These are phyloP conservation scores for Sophora flavescens DNA, from an alignment of 306 rosid species.

Conservation along the genomic window DNA sequence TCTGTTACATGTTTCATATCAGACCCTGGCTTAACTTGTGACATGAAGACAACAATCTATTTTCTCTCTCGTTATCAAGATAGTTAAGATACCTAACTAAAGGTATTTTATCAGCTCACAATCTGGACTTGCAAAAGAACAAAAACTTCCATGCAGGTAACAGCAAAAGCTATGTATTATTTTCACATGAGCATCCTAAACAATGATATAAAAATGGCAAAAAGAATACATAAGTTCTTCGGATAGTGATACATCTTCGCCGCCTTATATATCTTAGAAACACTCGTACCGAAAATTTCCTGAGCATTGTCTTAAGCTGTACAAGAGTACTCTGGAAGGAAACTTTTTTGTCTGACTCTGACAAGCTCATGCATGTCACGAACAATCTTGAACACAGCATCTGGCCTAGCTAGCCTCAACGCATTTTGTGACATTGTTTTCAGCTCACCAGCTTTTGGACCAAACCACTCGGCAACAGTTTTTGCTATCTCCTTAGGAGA, in stretches of 20 bases:
- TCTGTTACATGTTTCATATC: no score
- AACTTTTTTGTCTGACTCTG: slow-evolving; percentile 76
- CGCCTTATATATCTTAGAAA: slow-evolving; percentile 44
- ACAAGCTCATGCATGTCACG: slow-evolving; percentile 96
- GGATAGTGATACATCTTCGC: slow-evolving; percentile 28
- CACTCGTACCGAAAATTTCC: slow-evolving; percentile 26
- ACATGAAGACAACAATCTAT: no score
- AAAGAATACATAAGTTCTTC: slow-evolving; percentile 14
- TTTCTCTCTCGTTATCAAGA: no score
- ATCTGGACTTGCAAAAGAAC: neutral
- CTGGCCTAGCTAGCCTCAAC: slow-evolving; percentile 83
- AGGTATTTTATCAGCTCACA: neutral
- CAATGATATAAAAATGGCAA: neutral
- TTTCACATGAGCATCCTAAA: neutral
- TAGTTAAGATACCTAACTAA: neutral
- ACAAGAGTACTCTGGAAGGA: slow-evolving; percentile 68
- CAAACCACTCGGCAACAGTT: slow-evolving; percentile 88
- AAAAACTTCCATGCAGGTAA: no score
- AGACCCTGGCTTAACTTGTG: no score
- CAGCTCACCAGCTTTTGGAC: slow-evolving; percentile 87
- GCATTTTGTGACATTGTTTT: slow-evolving; percentile 84
- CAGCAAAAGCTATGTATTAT: slow-evolving; percentile 9
- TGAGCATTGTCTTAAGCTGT: slow-evolving; percentile 53
- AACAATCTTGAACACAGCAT: slow-evolving; percentile 93
- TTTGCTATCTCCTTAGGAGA: slow-evolving; percentile 89